A percentile compares a stretch with the other conserved stretches of the same genome.
phyloP scores from a whole-genome alignment of 2,329 filamentous ascomycete species.

The Fusarium sp. region DNA sequence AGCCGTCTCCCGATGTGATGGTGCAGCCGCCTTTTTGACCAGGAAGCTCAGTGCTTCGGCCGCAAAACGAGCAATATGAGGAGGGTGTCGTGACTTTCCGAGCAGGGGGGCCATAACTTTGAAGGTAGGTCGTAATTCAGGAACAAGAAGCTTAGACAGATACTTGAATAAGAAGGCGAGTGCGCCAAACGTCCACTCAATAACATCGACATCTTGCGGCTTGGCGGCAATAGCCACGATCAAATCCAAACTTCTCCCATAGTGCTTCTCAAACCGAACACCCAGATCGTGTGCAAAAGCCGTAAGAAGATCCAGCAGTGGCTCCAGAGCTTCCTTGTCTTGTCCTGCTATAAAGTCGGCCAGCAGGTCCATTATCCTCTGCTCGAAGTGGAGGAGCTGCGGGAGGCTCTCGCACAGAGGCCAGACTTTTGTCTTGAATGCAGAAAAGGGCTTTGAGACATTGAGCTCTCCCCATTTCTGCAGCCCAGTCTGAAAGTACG shows the following conservation, averaged over 20 bases:
- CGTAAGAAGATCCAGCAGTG: constrained; percentile 86
- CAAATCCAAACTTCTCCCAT: constrained; percentile 77
- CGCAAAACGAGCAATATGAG: constrained; percentile 89
- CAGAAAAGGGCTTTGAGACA: constrained; percentile 81
- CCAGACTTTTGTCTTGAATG: constrained; percentile 78
- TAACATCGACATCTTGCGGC: constrained; percentile 83
- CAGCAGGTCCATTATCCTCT: constrained; percentile 82
- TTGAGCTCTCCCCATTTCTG: constrained; percentile 94
- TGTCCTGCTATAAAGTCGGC: constrained; percentile 79
- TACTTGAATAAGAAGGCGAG: constrained; percentile 98
- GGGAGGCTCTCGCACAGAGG: constrained; percentile 89
- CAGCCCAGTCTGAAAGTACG: constrained; percentile 84
- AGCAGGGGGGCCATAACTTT: constrained; percentile 85
- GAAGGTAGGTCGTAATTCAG: constrained; percentile 86
- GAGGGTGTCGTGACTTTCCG: constrained; percentile 82
- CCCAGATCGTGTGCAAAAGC: constrained; percentile 96
- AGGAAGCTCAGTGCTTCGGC: constrained; percentile 96
- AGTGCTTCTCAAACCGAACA: constrained; percentile 87
- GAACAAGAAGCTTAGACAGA: constrained; percentile 84
- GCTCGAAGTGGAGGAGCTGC: constrained; percentile 90
- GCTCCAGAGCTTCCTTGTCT: constrained; percentile 84
- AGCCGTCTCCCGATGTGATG: constrained; percentile 78
- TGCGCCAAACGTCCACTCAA: constrained; percentile 96
- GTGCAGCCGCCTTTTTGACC: constrained; percentile 84
- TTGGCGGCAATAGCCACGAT: constrained; percentile 82